A percentile compares a stretch with the other conserved stretches of the same genome.
Evolutionary conservation across 257 asterid species (phyloP).

Genomic region (Solanum peruvianum): DNA sequence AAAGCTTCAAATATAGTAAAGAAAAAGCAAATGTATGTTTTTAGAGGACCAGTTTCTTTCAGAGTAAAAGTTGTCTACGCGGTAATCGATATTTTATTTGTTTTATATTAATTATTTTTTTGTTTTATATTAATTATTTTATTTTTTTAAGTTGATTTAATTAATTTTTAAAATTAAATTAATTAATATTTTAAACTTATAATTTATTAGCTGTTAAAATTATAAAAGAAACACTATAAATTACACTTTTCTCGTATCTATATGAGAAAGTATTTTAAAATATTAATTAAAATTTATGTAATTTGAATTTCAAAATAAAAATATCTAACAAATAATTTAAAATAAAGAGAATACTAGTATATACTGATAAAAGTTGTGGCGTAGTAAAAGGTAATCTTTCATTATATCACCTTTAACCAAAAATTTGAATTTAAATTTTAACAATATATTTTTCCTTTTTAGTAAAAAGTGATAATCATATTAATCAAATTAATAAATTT

Average conservation of each 20-base stretch:
- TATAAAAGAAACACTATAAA: too few species aligned
- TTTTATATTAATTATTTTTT: too few species aligned
- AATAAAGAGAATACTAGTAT: neutral
- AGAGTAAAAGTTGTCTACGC: too few species aligned
- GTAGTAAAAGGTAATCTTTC: neutral
- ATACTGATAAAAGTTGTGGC: neutral
- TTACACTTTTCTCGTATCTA: neutral
- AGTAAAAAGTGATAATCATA: neutral
- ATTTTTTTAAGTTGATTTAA: too few species aligned
- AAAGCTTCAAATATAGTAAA: neutral
- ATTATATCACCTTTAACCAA: neutral
- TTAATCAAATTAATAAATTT: neutral
- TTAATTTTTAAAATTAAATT: too few species aligned
- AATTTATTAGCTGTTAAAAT: too few species aligned
- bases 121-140: rapidly evolving
- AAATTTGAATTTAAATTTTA: neutral
- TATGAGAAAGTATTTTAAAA: neutral
- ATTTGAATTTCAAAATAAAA: too few species aligned
- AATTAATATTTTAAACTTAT: too few species aligned
- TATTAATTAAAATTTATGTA: neutral
- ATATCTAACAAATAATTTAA: too few species aligned
- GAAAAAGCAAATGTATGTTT: neutral
- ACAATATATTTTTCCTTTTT: neutral
- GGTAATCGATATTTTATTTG: too few species aligned
- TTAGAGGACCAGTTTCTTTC: neutral